Percentiles rank a stretch among this genome's conserved stretches.
phyloP scores from a whole-genome alignment of 139 green algal species.

The Raphidocelis subcapitata region DNA sequence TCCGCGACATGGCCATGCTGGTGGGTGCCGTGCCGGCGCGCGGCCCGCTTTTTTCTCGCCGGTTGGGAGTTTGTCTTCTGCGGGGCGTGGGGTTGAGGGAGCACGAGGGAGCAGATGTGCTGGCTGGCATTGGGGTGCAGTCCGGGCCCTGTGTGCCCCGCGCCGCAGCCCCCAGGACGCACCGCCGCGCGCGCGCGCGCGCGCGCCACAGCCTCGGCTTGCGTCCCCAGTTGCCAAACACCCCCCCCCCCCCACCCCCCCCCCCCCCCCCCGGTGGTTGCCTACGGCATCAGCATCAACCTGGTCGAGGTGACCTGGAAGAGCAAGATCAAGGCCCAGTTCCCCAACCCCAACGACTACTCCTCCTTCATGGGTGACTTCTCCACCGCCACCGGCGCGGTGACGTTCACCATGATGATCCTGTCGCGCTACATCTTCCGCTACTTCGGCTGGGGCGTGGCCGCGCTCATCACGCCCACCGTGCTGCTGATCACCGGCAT shows the following conservation, averaged over 20 bases:
- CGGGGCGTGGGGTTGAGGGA: too few relatives aligned
- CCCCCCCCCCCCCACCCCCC: too few relatives aligned
- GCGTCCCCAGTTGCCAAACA: too few relatives aligned
- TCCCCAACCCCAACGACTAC: conserved; percentile 97
- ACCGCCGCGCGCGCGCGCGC: too few relatives aligned
- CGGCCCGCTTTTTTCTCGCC: too few relatives aligned
- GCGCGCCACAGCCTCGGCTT: too few relatives aligned
- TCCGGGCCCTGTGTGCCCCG: too few relatives aligned
- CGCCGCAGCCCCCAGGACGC: too few relatives aligned
- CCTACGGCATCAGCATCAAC: conserved; percentile 99
- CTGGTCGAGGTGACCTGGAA: conserved; percentile 99
- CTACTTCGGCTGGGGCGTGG: conserved; percentile 95
- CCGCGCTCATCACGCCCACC: conserved; percentile 94
- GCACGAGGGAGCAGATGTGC: too few relatives aligned
- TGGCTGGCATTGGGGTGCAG: too few relatives aligned
- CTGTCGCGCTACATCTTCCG: conserved; percentile 93
- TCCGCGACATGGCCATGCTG: conserved; percentile 93
- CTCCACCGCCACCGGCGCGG: conserved; percentile 77
- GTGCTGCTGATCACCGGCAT: conserved; percentile 95
- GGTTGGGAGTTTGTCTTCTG: too few relatives aligned
- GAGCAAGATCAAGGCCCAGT: conserved; percentile 96
- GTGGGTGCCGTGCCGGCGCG: too few relatives aligned
- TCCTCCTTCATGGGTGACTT: conserved; percentile 92
- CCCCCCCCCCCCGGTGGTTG: conserved; percentile 77
- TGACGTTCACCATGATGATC: conserved; percentile 99